A percentile compares a stretch with the other conserved stretches of the same genome.
Conservation (phyloP, 2,329 filamentous ascomycete genomes). For the Arthrobotrys sinensis region DNA sequence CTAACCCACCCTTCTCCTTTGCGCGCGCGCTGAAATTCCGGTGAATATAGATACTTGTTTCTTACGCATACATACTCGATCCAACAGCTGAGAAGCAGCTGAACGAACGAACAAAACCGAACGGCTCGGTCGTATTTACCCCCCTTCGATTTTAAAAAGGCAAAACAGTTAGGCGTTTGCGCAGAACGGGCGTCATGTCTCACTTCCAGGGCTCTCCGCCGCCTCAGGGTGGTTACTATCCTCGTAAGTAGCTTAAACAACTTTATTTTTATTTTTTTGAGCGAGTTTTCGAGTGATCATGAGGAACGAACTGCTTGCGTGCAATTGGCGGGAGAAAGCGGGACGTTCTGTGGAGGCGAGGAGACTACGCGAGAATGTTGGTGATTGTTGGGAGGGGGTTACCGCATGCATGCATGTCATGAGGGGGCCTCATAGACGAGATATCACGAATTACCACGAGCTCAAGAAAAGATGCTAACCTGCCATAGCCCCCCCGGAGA, state of each 20-base stretch:
- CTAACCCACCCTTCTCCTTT: slow-evolving; percentile 11
- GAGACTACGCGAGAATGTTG: slow-evolving; percentile 31
- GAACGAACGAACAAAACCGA: background rate
- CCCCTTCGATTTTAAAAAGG: slow-evolving; percentile 3
- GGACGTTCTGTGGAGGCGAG: slow-evolving; percentile 50
- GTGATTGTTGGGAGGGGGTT: slow-evolving; percentile 26
- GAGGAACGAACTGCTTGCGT: slow-evolving; percentile 3
- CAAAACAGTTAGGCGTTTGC: slow-evolving; percentile 6
- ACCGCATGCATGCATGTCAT: slow-evolving; percentile 38
- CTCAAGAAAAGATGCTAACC: slow-evolving; percentile 12
- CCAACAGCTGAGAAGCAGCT: slow-evolving; percentile 24
- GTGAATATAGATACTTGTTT: slow-evolving; percentile 26
- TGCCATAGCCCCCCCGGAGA: slow-evolving; percentile 44
- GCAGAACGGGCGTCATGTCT: slow-evolving; percentile 43
- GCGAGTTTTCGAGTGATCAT: background rate
- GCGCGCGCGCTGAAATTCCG: slow-evolving; percentile 1
- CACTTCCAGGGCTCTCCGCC: slow-evolving; percentile 63
- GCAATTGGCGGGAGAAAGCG: slow-evolving; percentile 3
- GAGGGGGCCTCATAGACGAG: background rate
- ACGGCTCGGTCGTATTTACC: slow-evolving; percentile 19
- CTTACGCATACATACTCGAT: slow-evolving; percentile 3
- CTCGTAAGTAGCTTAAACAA: slow-evolving; percentile 67
- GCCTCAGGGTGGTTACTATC: slow-evolving; percentile 70
- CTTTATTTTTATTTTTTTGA: slow-evolving; percentile 32
- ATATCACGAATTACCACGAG: background rate